These are phyloP conservation scores for Paracamarosporium sp. DNA, from an alignment of 2,329 filamentous ascomycete species.

Conservation along the genomic window DNA sequence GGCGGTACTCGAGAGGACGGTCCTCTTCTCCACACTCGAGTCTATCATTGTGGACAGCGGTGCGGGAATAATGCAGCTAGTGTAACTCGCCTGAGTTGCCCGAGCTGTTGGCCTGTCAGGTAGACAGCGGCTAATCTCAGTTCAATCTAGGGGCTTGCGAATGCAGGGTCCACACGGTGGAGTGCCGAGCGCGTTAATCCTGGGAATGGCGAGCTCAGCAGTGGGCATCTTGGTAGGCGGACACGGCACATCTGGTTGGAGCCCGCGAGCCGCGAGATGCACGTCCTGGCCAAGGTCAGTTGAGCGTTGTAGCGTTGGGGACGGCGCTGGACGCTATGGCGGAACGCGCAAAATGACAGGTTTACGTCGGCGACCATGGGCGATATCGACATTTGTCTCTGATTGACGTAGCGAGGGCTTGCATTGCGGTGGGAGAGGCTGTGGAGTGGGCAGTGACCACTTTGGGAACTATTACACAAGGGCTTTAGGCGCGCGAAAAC, in stretches of 20 bases:
- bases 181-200: slow-evolving; percentile 3
- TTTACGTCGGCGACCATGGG: neutral
- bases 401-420: slow-evolving; percentile 3
- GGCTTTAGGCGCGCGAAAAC: neutral
- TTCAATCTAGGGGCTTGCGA: neutral
- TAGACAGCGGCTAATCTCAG: neutral
- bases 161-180: slow-evolving; percentile 7
- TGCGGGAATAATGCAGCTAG: slow-evolving; percentile 2
- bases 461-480: neutral
- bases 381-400: slow-evolving; percentile 6
- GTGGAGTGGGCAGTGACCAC: neutral
- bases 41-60: neutral
- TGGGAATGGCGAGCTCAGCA: neutral
- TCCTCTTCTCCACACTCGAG: slow-evolving; percentile 3
- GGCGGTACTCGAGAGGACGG: neutral
- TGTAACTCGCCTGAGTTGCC: slow-evolving; percentile 6
- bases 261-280: neutral
- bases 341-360: neutral
- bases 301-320: neutral
- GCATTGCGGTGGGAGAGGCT: neutral
- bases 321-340: slow-evolving; percentile 1
- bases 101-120: neutral
- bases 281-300: neutral
- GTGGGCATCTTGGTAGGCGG: neutral
- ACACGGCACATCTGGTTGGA: neutral